Percentiles rank a stretch among this genome's conserved stretches.
These are phyloP conservation scores for Vinca minor DNA, from an alignment of 257 asterid genomes.

Conservation along the genomic window DNA sequence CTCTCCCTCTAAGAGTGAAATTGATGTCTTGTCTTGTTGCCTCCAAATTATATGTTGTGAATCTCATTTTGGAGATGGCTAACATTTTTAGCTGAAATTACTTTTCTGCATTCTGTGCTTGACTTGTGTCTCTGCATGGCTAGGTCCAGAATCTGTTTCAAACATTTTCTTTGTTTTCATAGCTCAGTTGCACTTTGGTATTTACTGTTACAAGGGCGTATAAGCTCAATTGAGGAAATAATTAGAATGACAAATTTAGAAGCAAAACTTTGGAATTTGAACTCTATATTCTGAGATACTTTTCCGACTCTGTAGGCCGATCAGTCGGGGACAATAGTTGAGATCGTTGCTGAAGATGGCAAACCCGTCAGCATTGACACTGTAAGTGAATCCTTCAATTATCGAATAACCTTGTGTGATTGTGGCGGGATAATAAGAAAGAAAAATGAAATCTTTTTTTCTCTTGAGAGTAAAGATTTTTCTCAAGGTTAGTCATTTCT, in stretches of 20 bases:
- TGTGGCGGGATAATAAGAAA: no score
- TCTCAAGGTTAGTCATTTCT: neutral
- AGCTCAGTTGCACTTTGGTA: neutral
- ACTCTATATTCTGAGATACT: neutral
- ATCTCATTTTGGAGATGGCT: neutral
- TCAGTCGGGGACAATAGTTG: slow-evolving; percentile 63
- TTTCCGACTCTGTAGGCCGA: slow-evolving; percentile 43
- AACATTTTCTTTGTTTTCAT: neutral
- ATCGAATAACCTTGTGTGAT: neutral
- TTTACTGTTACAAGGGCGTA: no score
- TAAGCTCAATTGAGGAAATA: no score
- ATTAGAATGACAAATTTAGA: no score
- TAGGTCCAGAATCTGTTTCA: neutral
- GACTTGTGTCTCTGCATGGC: neutral
- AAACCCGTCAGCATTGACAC: slow-evolving; percentile 73
- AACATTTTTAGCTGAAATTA: neutral
- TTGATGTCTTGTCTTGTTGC: neutral
- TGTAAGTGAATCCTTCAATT: slow-evolving; percentile 33
- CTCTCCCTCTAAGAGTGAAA: neutral
- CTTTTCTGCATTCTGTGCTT: neutral
- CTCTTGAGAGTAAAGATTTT: neutral
- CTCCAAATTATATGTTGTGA: neutral
- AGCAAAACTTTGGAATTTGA: no score
- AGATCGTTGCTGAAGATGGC: slow-evolving; percentile 62
- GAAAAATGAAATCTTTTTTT: no score